Percentiles rank a stretch among this genome's conserved stretches.
Evolutionary conservation across 2,329 filamentous ascomycete species (phyloP).

Genomic region (Ophiostoma triangulosporum): DNA sequence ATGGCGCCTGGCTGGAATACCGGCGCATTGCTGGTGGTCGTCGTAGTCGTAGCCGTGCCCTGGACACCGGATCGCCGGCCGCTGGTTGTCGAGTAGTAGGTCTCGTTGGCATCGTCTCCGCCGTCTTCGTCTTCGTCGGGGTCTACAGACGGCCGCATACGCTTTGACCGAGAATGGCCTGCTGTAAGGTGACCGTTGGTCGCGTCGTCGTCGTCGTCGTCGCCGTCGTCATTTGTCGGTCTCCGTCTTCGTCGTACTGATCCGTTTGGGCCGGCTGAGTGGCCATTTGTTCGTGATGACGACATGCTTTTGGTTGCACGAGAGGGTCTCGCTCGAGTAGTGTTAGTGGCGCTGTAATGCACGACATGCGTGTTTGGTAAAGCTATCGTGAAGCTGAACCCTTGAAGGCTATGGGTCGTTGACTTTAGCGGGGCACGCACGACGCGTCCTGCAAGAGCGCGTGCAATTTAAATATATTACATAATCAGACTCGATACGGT

Average conservation of each 20-base stretch:
- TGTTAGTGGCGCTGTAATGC: not conserved
- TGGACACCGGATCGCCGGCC: constrained; percentile 17
- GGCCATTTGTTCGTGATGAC: constrained; percentile 29
- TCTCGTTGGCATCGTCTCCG: constrained; percentile 11
- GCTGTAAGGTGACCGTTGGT: constrained; percentile 14
- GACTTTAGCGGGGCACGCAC: constrained; percentile 9
- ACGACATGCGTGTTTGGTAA: not conserved
- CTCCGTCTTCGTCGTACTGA: constrained; percentile 27
- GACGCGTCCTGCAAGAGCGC: too few species aligned
- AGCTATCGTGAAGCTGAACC: not conserved
- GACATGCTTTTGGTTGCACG: constrained; percentile 8
- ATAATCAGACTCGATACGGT: not conserved
- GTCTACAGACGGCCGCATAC: constrained; percentile 20
- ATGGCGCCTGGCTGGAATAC: constrained; percentile 67
- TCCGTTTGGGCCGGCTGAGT: constrained; percentile 23
- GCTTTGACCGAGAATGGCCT: constrained; percentile 21
- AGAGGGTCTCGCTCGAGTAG: not conserved
- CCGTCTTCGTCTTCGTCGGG: constrained; percentile 8
- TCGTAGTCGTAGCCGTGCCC: not conserved
- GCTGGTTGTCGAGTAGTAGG: constrained; percentile 14
- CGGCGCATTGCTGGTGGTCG: constrained; percentile 9
- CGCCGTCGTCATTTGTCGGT: constrained; percentile 28
- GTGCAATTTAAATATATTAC: not conserved
- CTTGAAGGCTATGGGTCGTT: too few species aligned
- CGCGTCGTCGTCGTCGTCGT: constrained; percentile 17